phyloP scores from a whole-genome alignment of 495 filamentous ascomycete species.

The Daldinia decipiens region DNA sequence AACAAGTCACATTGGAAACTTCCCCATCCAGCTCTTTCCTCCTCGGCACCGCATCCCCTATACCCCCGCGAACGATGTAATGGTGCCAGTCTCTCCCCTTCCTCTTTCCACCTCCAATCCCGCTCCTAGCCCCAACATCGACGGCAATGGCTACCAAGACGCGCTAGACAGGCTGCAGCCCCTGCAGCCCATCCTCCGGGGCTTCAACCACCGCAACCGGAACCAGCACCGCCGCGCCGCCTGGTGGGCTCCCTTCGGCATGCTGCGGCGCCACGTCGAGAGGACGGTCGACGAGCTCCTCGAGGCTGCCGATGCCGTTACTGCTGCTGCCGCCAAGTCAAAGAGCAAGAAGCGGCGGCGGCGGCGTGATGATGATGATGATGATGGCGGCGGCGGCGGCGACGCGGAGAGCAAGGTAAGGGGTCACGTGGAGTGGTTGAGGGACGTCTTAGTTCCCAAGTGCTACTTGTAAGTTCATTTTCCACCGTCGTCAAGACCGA shows the following conservation, averaged over 20 bases:
- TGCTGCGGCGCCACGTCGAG: constrained; percentile 69
- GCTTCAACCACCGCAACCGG: constrained; percentile 80
- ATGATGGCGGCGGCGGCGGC: background rate
- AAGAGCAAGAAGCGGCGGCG: constrained; percentile 40
- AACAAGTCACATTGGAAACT: too few species aligned
- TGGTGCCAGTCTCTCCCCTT: constrained; percentile 16
- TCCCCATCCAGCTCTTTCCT: too few species aligned
- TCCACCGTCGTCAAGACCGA: background rate
- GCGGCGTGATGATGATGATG: constrained; percentile 26
- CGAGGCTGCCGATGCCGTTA: constrained; percentile 28
- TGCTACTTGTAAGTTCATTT: constrained; percentile 46
- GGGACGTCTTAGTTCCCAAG: constrained; percentile 45
- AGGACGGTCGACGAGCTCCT: constrained; percentile 60
- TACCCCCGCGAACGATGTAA: constrained; percentile 11
- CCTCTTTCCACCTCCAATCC: background rate
- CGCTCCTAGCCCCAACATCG: background rate
- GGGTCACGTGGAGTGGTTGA: constrained; percentile 50
- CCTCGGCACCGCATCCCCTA: too few species aligned
- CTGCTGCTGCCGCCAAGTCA: constrained; percentile 23
- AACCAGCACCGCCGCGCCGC: constrained; percentile 78
- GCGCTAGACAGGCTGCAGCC: constrained; percentile 44
- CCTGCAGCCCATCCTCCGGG: constrained; percentile 62
- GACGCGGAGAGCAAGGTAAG: constrained; percentile 35
- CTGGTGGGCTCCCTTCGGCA: constrained; percentile 78
- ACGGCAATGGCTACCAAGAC: constrained; percentile 7